Conservation (phyloP, 2,329 filamentous ascomycete species). For the Talaromyces sp. region DNA sequence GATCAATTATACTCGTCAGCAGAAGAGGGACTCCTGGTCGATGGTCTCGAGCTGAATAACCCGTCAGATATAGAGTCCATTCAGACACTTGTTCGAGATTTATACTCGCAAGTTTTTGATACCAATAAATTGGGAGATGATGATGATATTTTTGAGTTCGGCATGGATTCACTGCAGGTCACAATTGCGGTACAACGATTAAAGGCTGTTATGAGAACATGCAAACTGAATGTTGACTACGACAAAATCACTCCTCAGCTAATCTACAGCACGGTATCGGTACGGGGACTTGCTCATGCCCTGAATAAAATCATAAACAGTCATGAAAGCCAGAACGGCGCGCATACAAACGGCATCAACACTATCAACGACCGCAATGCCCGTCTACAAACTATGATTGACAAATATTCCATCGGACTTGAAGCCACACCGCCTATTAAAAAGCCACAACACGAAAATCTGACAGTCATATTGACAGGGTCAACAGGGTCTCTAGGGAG, state of each 20-base stretch:
- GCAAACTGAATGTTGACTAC: constrained; percentile 1
- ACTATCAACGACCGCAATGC: not conserved
- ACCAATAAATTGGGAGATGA: not conserved
- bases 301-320: constrained; percentile 6
- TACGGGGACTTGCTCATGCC: constrained; percentile 5
- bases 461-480: constrained; percentile 39
- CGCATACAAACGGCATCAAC: not conserved
- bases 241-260: constrained; percentile 9
- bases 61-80: not conserved
- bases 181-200: constrained; percentile 6
- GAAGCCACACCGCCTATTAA: not conserved
- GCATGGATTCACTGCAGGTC: constrained; percentile 14
- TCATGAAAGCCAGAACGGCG: not conserved
- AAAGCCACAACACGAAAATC: not conserved
- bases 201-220: constrained; percentile 8
- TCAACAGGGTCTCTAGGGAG: constrained; percentile 47
- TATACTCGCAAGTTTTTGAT: constrained; percentile 6
- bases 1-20: constrained; percentile 11
- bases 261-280: constrained; percentile 10
- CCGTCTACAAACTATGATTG: constrained; percentile 6
- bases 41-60: constrained; percentile 2
- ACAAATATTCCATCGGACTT: constrained; percentile 4
- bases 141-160: constrained; percentile 12
- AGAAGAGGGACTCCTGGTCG: constrained; percentile 3
- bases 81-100: not conserved